Evolutionary conservation across 2,329 filamentous ascomycete genomes (phyloP).

Genomic region (Dactylonectria macrodidyma): DNA sequence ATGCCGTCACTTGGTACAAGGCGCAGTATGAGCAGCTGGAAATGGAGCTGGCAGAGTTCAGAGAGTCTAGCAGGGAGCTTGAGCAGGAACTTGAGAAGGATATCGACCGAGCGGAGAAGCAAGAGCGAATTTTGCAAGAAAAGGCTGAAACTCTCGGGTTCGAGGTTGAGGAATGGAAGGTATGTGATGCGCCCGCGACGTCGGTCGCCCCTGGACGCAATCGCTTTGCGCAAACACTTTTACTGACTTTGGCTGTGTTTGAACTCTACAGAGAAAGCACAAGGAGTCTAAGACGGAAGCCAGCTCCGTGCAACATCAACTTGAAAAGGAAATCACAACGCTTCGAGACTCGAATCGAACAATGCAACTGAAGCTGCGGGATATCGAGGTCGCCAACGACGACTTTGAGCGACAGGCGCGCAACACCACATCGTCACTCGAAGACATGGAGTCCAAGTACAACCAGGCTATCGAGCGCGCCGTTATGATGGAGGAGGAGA

Average conservation of each 20-base stretch:
- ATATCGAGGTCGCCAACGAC: conserved; percentile 98
- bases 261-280: conserved; percentile 82
- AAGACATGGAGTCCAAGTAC: conserved; percentile 97
- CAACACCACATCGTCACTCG: conserved; percentile 94
- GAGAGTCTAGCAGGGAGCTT: conserved; percentile 92
- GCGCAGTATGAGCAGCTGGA: conserved; percentile 94
- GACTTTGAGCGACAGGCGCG: conserved; percentile 97
- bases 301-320: conserved; percentile 83
- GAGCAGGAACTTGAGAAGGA: conserved; percentile 97
- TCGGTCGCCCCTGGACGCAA: conserved; percentile 1
- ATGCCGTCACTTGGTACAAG: conserved; percentile 95
- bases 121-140: conserved; percentile 87
- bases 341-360: conserved; percentile 88
- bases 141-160: conserved; percentile 88
- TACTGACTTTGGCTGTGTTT: conserved; percentile 35
- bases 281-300: conserved; percentile 94
- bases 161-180: conserved; percentile 99
- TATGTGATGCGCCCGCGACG: conserved; percentile 58
- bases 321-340: conserved; percentile 96
- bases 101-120: conserved; percentile 94
- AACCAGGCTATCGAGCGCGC: conserved; percentile 93
- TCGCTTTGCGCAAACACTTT: conserved; percentile 14
- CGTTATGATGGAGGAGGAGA: conserved; percentile 96
- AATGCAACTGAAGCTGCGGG: conserved; percentile 86
- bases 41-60: conserved; percentile 92